Evolutionary conservation across 139 green algal genomes (phyloP).

Genomic region (Coelastrella sp.): DNA sequence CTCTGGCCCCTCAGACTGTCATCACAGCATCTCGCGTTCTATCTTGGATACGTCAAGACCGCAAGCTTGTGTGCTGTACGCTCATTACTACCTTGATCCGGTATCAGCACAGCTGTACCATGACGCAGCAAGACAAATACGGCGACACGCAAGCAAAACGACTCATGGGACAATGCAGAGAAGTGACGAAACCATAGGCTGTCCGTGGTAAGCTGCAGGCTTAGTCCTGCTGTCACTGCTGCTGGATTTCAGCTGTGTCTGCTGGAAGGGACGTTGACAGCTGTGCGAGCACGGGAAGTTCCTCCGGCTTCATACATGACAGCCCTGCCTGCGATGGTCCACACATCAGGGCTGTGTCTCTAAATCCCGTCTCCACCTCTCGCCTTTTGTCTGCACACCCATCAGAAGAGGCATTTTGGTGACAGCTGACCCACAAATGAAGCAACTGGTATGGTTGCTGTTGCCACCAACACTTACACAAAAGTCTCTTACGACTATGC

Average conservation of each 20-base stretch:
- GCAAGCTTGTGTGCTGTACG: too few species aligned
- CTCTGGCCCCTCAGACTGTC: too few species aligned
- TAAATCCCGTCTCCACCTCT: constrained; percentile 60
- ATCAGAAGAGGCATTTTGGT: too few species aligned
- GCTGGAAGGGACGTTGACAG: not conserved
- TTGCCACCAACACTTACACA: not conserved
- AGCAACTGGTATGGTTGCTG: not conserved
- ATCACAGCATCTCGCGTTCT: too few species aligned
- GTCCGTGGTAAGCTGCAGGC: not conserved
- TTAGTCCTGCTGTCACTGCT: not conserved
- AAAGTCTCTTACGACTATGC: not conserved
- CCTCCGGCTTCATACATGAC: not conserved
- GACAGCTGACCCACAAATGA: not conserved
- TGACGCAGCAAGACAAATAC: too few species aligned
- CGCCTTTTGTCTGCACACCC: constrained; percentile 30
- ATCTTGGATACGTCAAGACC: too few species aligned
- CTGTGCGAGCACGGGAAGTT: not conserved
- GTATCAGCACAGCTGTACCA: too few species aligned
- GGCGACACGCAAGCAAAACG: not conserved
- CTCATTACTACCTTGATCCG: too few species aligned
- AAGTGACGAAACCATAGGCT: not conserved
- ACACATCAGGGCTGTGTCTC: constrained; percentile 52
- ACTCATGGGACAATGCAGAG: not conserved
- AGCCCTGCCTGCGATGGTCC: not conserved
- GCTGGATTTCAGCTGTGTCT: not conserved